Evolutionary conservation across 352 stramenopile species (phyloP).

Genomic region (Globisporangium cederbergense): DNA sequence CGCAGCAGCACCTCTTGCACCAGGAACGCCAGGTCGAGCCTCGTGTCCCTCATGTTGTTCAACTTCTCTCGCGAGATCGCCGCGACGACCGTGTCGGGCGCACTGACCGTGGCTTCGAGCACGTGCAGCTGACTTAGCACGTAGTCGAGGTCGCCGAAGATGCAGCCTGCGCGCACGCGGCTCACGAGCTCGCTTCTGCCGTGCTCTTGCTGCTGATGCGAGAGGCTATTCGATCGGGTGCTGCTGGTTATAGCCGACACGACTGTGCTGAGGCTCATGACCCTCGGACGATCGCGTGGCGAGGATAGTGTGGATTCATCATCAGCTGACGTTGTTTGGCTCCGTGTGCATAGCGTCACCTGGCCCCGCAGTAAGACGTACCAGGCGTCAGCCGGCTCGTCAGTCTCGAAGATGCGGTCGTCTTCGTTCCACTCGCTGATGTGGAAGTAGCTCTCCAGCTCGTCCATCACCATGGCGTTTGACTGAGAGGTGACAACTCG

Average conservation of each 20-base stretch:
- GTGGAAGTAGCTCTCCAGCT: slow-evolving; percentile 36
- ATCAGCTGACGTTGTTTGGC: slow-evolving; percentile 7
- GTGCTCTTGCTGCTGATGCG: slow-evolving; percentile 2
- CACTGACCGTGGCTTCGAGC: slow-evolving; percentile 44
- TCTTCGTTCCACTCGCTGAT: slow-evolving; percentile 30
- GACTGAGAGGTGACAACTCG: slow-evolving; percentile 12
- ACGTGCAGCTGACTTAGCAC: slow-evolving; percentile 44
- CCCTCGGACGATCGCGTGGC: neutral
- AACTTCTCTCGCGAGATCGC: slow-evolving; percentile 35
- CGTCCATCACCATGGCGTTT: slow-evolving; percentile 15
- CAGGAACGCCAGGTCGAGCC: slow-evolving; percentile 39
- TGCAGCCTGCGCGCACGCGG: slow-evolving; percentile 47
- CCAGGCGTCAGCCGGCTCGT: slow-evolving; percentile 39
- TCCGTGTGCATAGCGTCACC: slow-evolving; percentile 37
- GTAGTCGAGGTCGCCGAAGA: slow-evolving; percentile 72
- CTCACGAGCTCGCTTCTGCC: slow-evolving; percentile 38
- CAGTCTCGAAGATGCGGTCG: slow-evolving; percentile 36
- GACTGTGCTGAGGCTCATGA: slow-evolving; percentile 6
- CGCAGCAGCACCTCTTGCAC: slow-evolving; percentile 54
- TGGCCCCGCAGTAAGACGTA: slow-evolving; percentile 49
- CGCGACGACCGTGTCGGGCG: slow-evolving; percentile 34
- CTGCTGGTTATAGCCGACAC: slow-evolving; percentile 3
- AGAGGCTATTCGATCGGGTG: neutral
- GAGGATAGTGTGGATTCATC: slow-evolving; percentile 7
- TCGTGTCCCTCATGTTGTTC: slow-evolving; percentile 20